Base-by-base conservation (phyloP, 306 rosid genomes). In the Begonia loranthoides region DNA sequence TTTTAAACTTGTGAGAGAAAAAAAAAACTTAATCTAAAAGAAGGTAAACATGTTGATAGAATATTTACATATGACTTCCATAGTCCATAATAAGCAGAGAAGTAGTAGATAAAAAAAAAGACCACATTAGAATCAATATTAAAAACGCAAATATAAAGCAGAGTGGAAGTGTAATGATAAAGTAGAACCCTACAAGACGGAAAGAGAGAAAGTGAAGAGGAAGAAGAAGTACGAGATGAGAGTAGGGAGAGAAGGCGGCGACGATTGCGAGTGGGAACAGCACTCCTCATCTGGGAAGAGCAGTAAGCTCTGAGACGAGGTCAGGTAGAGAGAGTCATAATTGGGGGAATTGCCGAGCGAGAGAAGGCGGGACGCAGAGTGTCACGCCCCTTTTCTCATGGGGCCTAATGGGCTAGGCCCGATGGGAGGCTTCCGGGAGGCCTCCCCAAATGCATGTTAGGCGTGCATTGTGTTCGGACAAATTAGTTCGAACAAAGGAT, bases 271-370 rank as follows among this genome's bases (percentile, higher is more conserved):
- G 65, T 49, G 49, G 73, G 66, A 33, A 86, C 72, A 69, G 72
- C 99, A 68, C 75, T 80, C 88, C 73, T 83, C 96, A 86, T 92
- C 61, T 78, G 73, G 79, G 16, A 22, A 17, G 45, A 28, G 10
- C 56, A 51, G 2, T 16, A 12, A 49, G 19, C 50, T 49, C n/a
- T n/a, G n/a, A n/a, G n/a, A n/a, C n/a, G n/a, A n/a, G n/a, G n/a
- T n/a, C 15, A 13, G 12, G 36, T 38, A 41, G 41, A 14, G 56
- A 17, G 12, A 51, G 0, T 34, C 4, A n/a, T 41, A 41, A 38
- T 17, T 8, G 4, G 19, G 21, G 36, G 62, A 55, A 63, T 17
- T 57, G 61, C 62, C 64, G 41, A 62, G 55, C 24, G 33, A 54
- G n/a, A 34, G 5, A 57, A 51, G 15, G 47, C 28, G 62, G 17